phyloP scores from a whole-genome alignment of 495 filamentous ascomycete species.

The Hypoxylon lienhwacheense region DNA sequence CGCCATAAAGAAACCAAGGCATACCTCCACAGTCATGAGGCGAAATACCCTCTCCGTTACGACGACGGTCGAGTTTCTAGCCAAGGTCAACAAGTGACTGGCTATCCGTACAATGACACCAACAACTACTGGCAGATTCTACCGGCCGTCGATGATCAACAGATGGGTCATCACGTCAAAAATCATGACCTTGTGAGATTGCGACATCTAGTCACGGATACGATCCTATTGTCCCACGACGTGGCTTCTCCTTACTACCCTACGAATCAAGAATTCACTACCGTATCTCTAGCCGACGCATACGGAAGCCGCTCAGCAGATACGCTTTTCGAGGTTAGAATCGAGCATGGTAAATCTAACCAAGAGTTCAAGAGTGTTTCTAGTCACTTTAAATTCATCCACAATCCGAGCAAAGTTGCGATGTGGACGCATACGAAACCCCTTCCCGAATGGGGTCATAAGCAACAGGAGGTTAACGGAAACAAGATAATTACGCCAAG shows the following conservation, averaged over 20 bases:
- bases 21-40: slow-evolving; percentile 90
- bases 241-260: slow-evolving; percentile 97
- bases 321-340: slow-evolving; percentile 88
- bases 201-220: slow-evolving; percentile 83
- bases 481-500: slow-evolving; percentile 92
- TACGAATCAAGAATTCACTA: slow-evolving; percentile 98
- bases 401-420: slow-evolving; percentile 89
- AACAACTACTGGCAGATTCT: slow-evolving; percentile 98
- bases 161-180: slow-evolving; percentile 64
- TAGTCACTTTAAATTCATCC: slow-evolving; percentile 91
- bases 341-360: slow-evolving; percentile 80
- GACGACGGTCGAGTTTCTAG: slow-evolving; percentile 97
- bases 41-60: slow-evolving; percentile 88
- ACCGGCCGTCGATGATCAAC: slow-evolving; percentile 61
- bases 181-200: slow-evolving; percentile 89
- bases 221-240: slow-evolving; percentile 90
- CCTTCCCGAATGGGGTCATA: slow-evolving; percentile 93
- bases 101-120: slow-evolving; percentile 96
- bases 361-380: slow-evolving; percentile 88
- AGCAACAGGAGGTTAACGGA: slow-evolving; percentile 98
- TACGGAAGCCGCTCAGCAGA: slow-evolving; percentile 81
- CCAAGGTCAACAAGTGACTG: slow-evolving; percentile 97
- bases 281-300: slow-evolving; percentile 70
- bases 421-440: slow-evolving; percentile 98
- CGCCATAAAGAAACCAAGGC: slow-evolving; percentile 97